Percentiles rank a stretch among this genome's conserved stretches.
These are phyloP conservation scores for Ogataea pignaliae DNA, from an alignment of 805 yeast genomes.

Conservation along the genomic window DNA sequence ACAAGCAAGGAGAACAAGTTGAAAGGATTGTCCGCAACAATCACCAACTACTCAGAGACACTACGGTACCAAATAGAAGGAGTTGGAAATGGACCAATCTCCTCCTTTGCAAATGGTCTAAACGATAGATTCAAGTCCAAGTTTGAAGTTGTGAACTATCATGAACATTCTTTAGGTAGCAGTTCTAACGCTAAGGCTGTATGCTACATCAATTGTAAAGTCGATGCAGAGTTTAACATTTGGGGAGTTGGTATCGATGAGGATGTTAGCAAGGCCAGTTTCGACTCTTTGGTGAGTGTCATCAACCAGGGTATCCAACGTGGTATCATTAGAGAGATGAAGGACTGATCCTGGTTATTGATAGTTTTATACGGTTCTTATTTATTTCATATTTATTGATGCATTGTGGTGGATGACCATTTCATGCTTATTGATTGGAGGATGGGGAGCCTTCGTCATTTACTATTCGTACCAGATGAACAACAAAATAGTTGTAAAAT, in stretches of 20 bases:
- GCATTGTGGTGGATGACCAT: no score
- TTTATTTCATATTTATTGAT: no score
- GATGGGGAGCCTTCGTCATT: background rate
- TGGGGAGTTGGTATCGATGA: conserved; percentile 61
- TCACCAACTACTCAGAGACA: conserved; percentile 40
- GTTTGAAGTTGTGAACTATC: conserved; percentile 63
- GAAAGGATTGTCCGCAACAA: conserved; percentile 43
- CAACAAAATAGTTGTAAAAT: no score
- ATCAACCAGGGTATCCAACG: conserved; percentile 32
- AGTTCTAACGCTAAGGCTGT: conserved; percentile 73
- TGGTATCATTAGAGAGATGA: conserved; percentile 20
- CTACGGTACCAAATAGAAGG: conserved; percentile 40
- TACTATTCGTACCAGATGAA: no score
- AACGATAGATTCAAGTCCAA: conserved; percentile 41
- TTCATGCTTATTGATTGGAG: background rate
- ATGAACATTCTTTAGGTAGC: conserved; percentile 75
- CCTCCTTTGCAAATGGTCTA: conserved; percentile 66
- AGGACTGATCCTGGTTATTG: background rate
- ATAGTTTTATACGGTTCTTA: no score
- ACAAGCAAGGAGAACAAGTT: conserved; percentile 33
- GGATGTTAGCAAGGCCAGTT: conserved; percentile 53
- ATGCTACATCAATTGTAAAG: conserved; percentile 49
- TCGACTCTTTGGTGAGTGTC: conserved; percentile 45
- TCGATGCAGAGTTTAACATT: conserved; percentile 23
- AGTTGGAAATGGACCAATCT: conserved; percentile 77